These are phyloP conservation scores for Chaetomidium leptoderma DNA, from an alignment of 495 filamentous ascomycete species.

Conservation along the genomic window DNA sequence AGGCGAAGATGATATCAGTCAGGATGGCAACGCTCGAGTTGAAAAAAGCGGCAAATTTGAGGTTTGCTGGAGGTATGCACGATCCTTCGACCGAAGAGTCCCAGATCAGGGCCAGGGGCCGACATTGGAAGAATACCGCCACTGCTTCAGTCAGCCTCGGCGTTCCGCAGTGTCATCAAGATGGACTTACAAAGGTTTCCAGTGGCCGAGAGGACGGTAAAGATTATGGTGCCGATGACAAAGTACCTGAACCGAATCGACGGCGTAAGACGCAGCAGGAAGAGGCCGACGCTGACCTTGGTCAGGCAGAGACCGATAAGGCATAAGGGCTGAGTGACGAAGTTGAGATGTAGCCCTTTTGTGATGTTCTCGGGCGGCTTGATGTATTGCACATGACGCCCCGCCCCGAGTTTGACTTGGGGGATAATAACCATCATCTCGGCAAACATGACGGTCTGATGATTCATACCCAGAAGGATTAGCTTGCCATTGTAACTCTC, in stretches of 20 bases:
- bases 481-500: background rate
- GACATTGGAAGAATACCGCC: conserved; percentile 33
- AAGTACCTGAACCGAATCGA: conserved; percentile 32
- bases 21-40: conserved; percentile 37
- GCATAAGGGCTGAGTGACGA: conserved; percentile 41
- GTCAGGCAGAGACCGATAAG: conserved; percentile 41
- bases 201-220: conserved; percentile 39
- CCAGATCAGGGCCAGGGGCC: conserved; percentile 30
- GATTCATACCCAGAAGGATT: background rate
- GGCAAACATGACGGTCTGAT: conserved; percentile 19
- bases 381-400: conserved; percentile 38
- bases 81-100: conserved; percentile 25
- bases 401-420: conserved; percentile 41
- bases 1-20: conserved; percentile 43
- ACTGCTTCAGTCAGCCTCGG: conserved; percentile 21
- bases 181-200: conserved; percentile 26
- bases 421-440: conserved; percentile 37
- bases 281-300: conserved; percentile 47
- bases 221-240: conserved; percentile 32
- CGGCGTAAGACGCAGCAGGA: conserved; percentile 43
- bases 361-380: conserved; percentile 24
- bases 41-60: conserved; percentile 20
- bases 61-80: conserved; percentile 22
- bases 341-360: conserved; percentile 41
- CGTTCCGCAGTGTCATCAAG: too few species aligned